Base-by-base conservation (phyloP, 2,329 filamentous ascomycete species). In the Aspergillus sp. region DNA sequence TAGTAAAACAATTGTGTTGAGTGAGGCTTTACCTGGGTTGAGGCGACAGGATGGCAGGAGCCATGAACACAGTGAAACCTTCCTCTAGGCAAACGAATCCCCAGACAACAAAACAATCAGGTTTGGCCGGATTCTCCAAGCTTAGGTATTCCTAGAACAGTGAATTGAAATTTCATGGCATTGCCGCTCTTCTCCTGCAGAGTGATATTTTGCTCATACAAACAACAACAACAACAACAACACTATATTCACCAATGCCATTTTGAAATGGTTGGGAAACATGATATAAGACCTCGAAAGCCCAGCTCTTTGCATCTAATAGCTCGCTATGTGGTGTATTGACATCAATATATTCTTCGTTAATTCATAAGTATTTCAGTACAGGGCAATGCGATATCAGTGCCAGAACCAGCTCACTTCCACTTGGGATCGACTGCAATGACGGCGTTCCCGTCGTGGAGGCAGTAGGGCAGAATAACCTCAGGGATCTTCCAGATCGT, bases 401-500 rank as follows among this genome's bases (percentile, higher is more conserved):
- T 30, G 26, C 26, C 26, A 44, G 39, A 36, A n/a, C n/a, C 43
- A 59, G 18, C 49, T 24, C 24, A 53, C 41, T 45, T 45, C 32
- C 61, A 58, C 15, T 50, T 60, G 38, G 66, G 64, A 56, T 70
- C 68, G 48, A 69, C 66, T 52, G 67, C 68, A 52, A 68, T 66
- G 15, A 48, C 17, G 13, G 63, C 43, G 15, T 54, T 51, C 26
- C 58, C 50, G 18, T 44, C 50, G 22, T 49, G 34, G 18, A 57
- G 47, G 34, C 61, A 53, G 48, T 59, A 64, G 18, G 69, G 65
- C 30, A 68, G 34, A 24, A 67, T 61, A 9, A 71, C 53, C 18
- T 71, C 64, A 12, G 66, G 62, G 11, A 71, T 69, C 12, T 62
- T 61, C 69, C 69, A 71, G 24, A 69, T 54, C 0, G 45, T 43